Base-by-base conservation (phyloP, 176 grass and related monocot species). In the Chrysopogon serrulatus region DNA sequence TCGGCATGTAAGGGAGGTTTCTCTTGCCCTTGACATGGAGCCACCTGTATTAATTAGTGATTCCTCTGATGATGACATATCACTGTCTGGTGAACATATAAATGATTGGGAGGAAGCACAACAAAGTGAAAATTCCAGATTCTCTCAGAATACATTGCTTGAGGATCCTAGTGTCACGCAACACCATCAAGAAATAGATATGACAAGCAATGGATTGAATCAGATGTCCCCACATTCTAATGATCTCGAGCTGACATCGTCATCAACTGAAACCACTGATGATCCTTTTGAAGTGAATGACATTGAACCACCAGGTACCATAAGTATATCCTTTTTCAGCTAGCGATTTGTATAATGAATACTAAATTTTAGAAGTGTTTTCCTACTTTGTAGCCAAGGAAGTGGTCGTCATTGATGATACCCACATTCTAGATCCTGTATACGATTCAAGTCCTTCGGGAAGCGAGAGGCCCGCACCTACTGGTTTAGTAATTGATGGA, bases 21-120 rank as follows among this genome's bases (percentile, higher is more conserved):
- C 73, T 88, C 48, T 76, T 13, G 41, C 69, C n/a, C 71, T 78
- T 16, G 18, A 85, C 66, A 71, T 43, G 14, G 80, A 84, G 45
- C 71, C 83, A 21, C 86, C 70, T 42, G 18, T 86, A 71, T 48
- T 73, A 80, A 83, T 80, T 43, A 87, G 74, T 51, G 83, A 85
- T 85, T 93, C 85, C 31, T 90, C 85, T 5, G 88, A 88, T 21
- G 85, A 88, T 70, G 85, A 82, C 64, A 81, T 90, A 56, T 76
- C 73, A 48, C 68, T 88, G 70, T 74, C 70, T 65, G 74, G 64
- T 53, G 86, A 82, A 73, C 73, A 79, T 39, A 73, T 85, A 70
- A 64, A 85, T 72, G 74, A 37, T 65, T 76, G 73, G 65, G 76
- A 76, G 65, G 85, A 87, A 73, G 73, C 84, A 32, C 71, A 66